Conservation (phyloP, 2,329 filamentous ascomycete genomes). For the Neonectria punicea region DNA sequence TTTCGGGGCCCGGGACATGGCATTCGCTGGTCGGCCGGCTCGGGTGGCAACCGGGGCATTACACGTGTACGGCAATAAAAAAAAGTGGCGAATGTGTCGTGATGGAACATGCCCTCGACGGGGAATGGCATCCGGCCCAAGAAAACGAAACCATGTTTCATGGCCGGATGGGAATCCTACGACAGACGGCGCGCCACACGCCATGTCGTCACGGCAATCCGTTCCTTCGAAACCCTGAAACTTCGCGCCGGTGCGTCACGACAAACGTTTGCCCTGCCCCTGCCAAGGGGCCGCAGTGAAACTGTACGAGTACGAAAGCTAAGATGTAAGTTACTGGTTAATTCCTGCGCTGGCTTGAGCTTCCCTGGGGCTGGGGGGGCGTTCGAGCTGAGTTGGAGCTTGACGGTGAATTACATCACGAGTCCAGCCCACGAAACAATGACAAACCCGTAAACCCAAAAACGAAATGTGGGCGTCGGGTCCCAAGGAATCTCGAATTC, state of each 20-base stretch:
- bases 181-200: conserved; percentile 10
- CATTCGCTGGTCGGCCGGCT: neutral
- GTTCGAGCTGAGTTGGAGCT: conserved; percentile 3
- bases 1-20: neutral
- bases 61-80: neutral
- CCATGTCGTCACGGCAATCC: conserved; percentile 34
- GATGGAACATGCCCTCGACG: neutral
- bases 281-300: conserved; percentile 25
- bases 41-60: neutral
- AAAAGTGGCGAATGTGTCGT: neutral
- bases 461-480: neutral
- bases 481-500: conserved; percentile 14
- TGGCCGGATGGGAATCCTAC: neutral
- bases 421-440: neutral
- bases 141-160: neutral
- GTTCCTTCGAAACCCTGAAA: conserved; percentile 2
- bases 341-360: neutral
- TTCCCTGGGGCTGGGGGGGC: neutral
- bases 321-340: neutral
- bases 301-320: neutral
- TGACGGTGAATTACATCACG: conserved; percentile 14
- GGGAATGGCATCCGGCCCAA: neutral
- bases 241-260: conserved; percentile 20
- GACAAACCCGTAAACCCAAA: neutral
- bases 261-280: conserved; percentile 31